Conservation (phyloP, 192 early-diverging fungal species). For the Kappamyces sp. region DNA sequence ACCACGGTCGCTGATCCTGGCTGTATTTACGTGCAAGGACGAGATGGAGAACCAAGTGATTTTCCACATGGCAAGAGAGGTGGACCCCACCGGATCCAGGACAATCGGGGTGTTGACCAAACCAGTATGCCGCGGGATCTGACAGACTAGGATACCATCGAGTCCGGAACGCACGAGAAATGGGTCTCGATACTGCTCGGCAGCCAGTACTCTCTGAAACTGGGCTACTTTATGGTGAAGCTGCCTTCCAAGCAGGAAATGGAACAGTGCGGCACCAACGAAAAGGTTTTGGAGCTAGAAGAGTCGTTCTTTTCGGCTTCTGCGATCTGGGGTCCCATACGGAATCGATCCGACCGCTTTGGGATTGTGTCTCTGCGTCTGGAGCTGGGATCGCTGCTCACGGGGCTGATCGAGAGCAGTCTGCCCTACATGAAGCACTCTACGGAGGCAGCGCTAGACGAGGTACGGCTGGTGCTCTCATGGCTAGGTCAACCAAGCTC, state of each 20-base stretch:
- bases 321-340: constrained; percentile 28
- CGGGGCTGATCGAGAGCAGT: constrained; percentile 29
- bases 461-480: background rate
- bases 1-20: constrained; percentile 47
- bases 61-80: constrained; percentile 41
- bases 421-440: constrained; percentile 36
- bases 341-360: constrained; percentile 35
- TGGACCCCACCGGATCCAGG: constrained; percentile 43
- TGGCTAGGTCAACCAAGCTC: constrained; percentile 15
- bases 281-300: constrained; percentile 31
- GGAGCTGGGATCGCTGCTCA: constrained; percentile 32
- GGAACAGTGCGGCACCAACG: constrained; percentile 21
- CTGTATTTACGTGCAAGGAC: constrained; percentile 51
- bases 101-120: constrained; percentile 60
- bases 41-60: constrained; percentile 58
- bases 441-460: constrained; percentile 36
- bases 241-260: constrained; percentile 39
- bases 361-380: constrained; percentile 28
- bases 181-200: constrained; percentile 47
- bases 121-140: constrained; percentile 14
- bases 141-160: constrained; percentile 38
- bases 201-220: constrained; percentile 36
- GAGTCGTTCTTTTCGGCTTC: constrained; percentile 29
- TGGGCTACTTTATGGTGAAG: constrained; percentile 51
- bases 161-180: constrained; percentile 40